These are phyloP conservation scores for Cutaneotrichosporon dermatis DNA, from an alignment of 1,284 basidiomycete species.

Conservation along the genomic window DNA sequence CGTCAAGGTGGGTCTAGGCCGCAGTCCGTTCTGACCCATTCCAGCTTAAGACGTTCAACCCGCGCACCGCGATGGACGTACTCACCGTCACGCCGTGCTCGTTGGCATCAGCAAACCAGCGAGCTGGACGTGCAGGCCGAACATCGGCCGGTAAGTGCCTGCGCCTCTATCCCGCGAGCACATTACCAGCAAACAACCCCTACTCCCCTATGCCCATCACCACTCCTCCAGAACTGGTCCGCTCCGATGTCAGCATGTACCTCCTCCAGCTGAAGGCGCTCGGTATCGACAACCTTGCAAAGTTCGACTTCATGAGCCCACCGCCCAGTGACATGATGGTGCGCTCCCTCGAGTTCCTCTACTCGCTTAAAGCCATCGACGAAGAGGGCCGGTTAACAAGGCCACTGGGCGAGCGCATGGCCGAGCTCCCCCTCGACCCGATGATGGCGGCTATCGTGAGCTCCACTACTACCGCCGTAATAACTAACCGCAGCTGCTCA, in stretches of 20 bases:
- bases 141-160: conserved; percentile 88
- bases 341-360: conserved; percentile 67
- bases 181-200: conserved; percentile 55
- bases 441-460: conserved; percentile 58
- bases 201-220: conserved; percentile 53
- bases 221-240: conserved; percentile 82
- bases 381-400: conserved; percentile 52
- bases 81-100: conserved; percentile 75
- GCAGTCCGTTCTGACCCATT: conserved; percentile 3
- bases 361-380: conserved; percentile 53
- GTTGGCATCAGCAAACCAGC: conserved; percentile 76
- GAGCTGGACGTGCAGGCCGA: conserved; percentile 84
- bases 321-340: conserved; percentile 81
- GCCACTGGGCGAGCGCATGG: conserved; percentile 54
- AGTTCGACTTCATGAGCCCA: conserved; percentile 85
- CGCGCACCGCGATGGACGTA: conserved; percentile 73
- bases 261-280: conserved; percentile 89
- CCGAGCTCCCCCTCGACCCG: conserved; percentile 56
- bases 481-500: conserved; percentile 62
- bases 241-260: conserved; percentile 80
- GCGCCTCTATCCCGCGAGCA: conserved; percentile 74
- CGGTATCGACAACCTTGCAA: conserved; percentile 79
- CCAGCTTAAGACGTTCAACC: conserved; percentile 78
- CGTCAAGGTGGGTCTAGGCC: conserved; percentile 67
- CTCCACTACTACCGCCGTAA: conserved; percentile 5